These are phyloP conservation scores for Chaetothyriales sp. DNA, from an alignment of 2,329 filamentous ascomycete species.

Conservation along the genomic window DNA sequence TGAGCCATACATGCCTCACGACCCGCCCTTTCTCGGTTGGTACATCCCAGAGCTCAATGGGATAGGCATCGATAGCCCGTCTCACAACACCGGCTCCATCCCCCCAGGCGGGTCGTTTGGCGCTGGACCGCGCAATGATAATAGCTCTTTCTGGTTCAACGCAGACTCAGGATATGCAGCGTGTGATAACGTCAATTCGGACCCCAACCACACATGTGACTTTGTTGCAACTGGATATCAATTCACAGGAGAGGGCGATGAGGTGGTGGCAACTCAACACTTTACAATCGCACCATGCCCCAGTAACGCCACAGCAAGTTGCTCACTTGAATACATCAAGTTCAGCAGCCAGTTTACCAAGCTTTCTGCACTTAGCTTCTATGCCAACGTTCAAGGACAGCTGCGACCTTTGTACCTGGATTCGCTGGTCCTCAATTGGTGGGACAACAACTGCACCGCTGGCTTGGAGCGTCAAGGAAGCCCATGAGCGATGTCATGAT, in stretches of 20 bases:
- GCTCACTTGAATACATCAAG: conserved; percentile 28
- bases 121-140: conserved; percentile 28
- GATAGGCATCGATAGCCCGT: conserved; percentile 30
- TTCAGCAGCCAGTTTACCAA: conserved; percentile 29
- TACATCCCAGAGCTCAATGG: conserved; percentile 29
- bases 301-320: conserved; percentile 22
- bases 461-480: conserved; percentile 25
- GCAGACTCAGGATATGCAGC: conserved; percentile 33
- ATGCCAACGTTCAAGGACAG: conserved; percentile 28
- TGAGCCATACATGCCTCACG: conserved; percentile 28
- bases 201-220: conserved; percentile 24
- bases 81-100: conserved; percentile 19
- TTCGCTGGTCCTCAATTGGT: conserved; percentile 34
- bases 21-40: conserved; percentile 14
- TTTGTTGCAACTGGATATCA: conserved; percentile 31
- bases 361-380: conserved; percentile 35
- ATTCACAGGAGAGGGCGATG: conserved; percentile 24
- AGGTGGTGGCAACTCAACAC: conserved; percentile 23
- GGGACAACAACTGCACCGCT: conserved; percentile 35
- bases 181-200: conserved; percentile 29
- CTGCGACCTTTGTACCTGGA: conserved; percentile 34
- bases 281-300: conserved; percentile 30
- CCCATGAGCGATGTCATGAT: conserved; percentile 20
- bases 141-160: conserved; percentile 37
- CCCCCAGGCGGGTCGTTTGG: conserved; percentile 33